Conservation (phyloP, 441 rosid species). For the Populus hybrid region DNA sequence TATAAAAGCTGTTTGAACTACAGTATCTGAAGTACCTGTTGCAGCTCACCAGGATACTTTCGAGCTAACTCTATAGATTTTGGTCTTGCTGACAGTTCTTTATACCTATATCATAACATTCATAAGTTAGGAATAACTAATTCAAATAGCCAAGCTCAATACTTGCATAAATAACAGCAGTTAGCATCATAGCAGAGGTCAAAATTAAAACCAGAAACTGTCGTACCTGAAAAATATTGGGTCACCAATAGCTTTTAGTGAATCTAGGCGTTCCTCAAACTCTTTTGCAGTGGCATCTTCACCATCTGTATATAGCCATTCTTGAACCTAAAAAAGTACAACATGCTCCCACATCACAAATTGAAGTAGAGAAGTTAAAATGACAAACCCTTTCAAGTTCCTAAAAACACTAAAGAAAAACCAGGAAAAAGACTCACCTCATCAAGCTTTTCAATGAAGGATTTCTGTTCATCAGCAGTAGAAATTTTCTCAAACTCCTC, state of each 20-base stretch:
- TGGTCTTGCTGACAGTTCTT: conserved; percentile 85
- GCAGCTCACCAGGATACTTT: conserved; percentile 56
- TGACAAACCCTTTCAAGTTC: neutral
- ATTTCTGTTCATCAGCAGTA: conserved; percentile 69
- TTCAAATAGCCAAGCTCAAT: neutral
- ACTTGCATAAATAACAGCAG: neutral
- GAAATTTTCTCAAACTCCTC: conserved; percentile 74
- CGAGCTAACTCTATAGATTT: conserved; percentile 58
- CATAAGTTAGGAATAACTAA: neutral
- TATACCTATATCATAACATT: conserved; percentile 42
- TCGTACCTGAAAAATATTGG: conserved; percentile 79
- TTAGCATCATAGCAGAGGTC: neutral
- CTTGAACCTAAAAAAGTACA: conserved; percentile 69
- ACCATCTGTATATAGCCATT: conserved; percentile 96
- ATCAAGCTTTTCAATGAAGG: conserved; percentile 83
- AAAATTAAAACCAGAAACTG: conserved; percentile 1
- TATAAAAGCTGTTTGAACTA: neutral
- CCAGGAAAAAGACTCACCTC: conserved; percentile 47
- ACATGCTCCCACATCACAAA: conserved; percentile 7
- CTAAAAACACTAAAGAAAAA: neutral
- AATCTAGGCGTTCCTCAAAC: conserved; percentile 69
- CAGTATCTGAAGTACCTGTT: conserved; percentile 49
- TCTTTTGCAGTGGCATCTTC: conserved; percentile 83
- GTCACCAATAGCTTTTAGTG: conserved; percentile 67
- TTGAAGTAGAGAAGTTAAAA: neutral